Base-by-base conservation (phyloP, 2,329 filamentous ascomycete genomes). In the Aspergillus eucalypticola region DNA sequence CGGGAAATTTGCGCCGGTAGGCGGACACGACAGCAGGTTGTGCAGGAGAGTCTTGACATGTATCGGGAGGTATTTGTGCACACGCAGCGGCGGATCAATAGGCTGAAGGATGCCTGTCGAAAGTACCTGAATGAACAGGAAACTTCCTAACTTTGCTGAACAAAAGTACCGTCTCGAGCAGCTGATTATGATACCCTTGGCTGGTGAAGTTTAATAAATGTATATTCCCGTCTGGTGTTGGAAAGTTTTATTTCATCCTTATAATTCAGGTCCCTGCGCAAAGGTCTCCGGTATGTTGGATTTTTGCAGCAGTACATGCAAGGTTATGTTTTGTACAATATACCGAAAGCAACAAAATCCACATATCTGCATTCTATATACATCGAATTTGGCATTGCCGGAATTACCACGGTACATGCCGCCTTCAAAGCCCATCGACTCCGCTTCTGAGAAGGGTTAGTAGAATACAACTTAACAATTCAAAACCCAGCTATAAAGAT, bases 1-100 rank as follows among this genome's bases (percentile, higher is more conserved):
- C 95, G 93, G 74, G 91, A 91, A 60, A 97, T 99, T 59, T 98
- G 95, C 77, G 92, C 94, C 61, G 95, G 95, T 25, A 87, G 86
- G 54, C 90, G 87, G 65, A 90, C 88, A 35, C 89, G 87, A 70
- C 83, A 85, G 56, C 84, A 86, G 19, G 91, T 99, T 50, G 84
- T 99, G 44, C 83, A 88, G 57, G 89, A 96, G 75, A 96, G 90
- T 73, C 81, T 99, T 58, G 85, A 88, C 62, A 91, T 95, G 79
- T 99, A 98, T 75, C 87, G 89, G 54, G 87, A 88, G 56, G 91
- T 97, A 13, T 99, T 94, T 77, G 82, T 89, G 67, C 90, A 93
- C 71, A 93, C 92, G 1, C 86, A 88, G 68, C 87, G 90, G 73
- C 88, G 91, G 72, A 85, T 96, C 59, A 84, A 87, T 42, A 78